Evolutionary conservation across 192 early-diverging fungal genomes (phyloP).

Genomic region (Umbelopsis sp.): DNA sequence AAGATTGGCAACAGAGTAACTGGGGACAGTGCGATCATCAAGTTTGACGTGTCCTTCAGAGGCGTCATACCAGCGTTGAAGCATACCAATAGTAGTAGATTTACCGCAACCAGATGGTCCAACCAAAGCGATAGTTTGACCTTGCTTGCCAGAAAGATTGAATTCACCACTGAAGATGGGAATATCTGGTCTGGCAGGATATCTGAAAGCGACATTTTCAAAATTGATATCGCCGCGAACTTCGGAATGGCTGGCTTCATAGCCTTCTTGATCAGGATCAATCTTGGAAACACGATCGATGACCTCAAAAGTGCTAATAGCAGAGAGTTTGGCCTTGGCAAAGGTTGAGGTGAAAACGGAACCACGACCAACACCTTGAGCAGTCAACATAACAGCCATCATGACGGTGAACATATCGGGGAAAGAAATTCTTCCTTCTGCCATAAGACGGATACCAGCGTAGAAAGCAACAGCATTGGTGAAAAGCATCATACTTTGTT

Average conservation of each 20-base stretch:
- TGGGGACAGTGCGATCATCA: slow-evolving; percentile 60
- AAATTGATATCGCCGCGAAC: slow-evolving; percentile 44
- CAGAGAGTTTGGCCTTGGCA: slow-evolving; percentile 80
- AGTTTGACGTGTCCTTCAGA: slow-evolving; percentile 59
- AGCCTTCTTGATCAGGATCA: slow-evolving; percentile 53
- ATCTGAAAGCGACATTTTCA: slow-evolving; percentile 57
- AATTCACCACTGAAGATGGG: slow-evolving; percentile 45
- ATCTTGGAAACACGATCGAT: slow-evolving; percentile 75
- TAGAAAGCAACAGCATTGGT: slow-evolving; percentile 78
- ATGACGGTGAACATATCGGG: slow-evolving; percentile 24
- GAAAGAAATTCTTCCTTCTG: slow-evolving; percentile 20
- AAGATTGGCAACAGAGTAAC: slow-evolving; percentile 69
- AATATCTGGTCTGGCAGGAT: slow-evolving; percentile 66
- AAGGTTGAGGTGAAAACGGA: slow-evolving; percentile 71
- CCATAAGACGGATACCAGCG: slow-evolving; percentile 54
- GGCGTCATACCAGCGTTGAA: slow-evolving; percentile 84
- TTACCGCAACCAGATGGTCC: slow-evolving; percentile 90
- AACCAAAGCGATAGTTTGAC: slow-evolving; percentile 83
- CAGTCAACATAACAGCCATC: slow-evolving; percentile 27
- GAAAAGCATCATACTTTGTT: slow-evolving; percentile 72
- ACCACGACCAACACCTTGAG: slow-evolving; percentile 61
- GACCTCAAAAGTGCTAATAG: slow-evolving; percentile 69
- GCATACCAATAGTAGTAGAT: slow-evolving; percentile 62
- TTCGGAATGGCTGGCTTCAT: slow-evolving; percentile 26
- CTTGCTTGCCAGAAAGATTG: slow-evolving; percentile 59